Evolutionary conservation across 805 yeast species (phyloP).

Genomic region (Nakazawaea pomicola): DNA sequence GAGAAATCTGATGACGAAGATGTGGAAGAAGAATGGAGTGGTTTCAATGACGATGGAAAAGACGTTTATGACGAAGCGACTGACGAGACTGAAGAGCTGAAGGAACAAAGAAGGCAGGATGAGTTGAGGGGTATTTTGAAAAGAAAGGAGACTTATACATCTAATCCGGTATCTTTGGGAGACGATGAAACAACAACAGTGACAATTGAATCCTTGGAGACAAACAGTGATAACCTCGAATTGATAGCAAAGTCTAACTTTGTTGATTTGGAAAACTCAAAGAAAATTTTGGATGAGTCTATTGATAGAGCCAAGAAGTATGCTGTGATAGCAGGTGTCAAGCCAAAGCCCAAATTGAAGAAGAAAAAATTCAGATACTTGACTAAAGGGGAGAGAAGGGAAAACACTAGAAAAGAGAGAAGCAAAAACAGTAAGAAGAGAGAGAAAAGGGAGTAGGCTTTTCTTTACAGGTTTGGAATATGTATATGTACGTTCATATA

Average conservation of each 20-base stretch:
- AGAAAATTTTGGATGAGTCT: conserved; percentile 67
- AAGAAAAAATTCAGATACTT: conserved; percentile 87
- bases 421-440: conserved; percentile 18
- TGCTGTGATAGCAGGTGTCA: conserved; percentile 47
- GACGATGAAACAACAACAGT: conserved; percentile 43
- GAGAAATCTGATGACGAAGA: conserved; percentile 21
- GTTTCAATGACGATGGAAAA: conserved; percentile 21
- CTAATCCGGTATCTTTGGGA: conserved; percentile 15
- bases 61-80: conserved; percentile 26
- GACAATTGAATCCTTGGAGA: conserved; percentile 53
- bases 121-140: conserved; percentile 35
- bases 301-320: conserved; percentile 78
- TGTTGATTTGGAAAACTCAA: conserved; percentile 66
- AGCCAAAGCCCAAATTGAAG: conserved; percentile 30
- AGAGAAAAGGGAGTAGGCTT: too few relatives aligned
- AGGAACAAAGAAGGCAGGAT: conserved; percentile 15
- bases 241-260: conserved; percentile 55
- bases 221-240: conserved; percentile 34
- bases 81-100: conserved; percentile 17
- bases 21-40: conserved; percentile 26
- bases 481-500: too few relatives aligned
- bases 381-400: conserved; percentile 71
- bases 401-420: conserved; percentile 42
- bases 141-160: conserved; percentile 34
- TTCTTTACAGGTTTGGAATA: too few relatives aligned